A percentile compares a stretch with the other conserved stretches of the same genome.
Evolutionary conservation across 164 flowering plant species (phyloP).

Genomic region (Houttuynia cordata): DNA sequence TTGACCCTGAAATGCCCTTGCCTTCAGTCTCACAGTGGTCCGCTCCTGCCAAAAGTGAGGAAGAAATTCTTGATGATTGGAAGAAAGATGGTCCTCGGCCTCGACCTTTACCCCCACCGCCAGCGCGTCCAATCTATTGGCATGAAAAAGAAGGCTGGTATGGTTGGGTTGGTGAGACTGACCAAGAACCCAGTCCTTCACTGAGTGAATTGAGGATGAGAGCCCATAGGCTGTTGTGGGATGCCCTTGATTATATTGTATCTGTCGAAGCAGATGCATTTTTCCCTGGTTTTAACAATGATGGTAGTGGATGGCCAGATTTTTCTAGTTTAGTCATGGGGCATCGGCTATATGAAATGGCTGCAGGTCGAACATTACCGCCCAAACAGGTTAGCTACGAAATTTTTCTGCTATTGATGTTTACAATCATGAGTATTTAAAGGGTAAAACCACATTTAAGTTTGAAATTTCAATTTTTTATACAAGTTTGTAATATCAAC

Average conservation of each 20-base stretch:
- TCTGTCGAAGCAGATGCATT: slow-evolving; percentile 94
- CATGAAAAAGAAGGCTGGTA: slow-evolving; percentile 99
- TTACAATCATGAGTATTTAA: no score
- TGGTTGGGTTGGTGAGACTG: slow-evolving; percentile 83
- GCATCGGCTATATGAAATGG: slow-evolving; percentile 66
- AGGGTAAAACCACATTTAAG: no score
- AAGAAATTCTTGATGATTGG: slow-evolving; percentile 72
- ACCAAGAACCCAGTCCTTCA: slow-evolving; percentile 77
- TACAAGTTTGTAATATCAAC: no score
- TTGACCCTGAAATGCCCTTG: slow-evolving; percentile 68
- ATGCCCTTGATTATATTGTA: slow-evolving; percentile 91
- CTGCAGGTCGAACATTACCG: slow-evolving; percentile 80
- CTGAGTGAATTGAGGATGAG: slow-evolving; percentile 49
- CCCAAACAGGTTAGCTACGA: slow-evolving; percentile 73
- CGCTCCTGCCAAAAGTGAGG: slow-evolving; percentile 47
- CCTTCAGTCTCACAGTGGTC: slow-evolving; percentile 20
- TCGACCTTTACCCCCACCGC: slow-evolving; percentile 99
- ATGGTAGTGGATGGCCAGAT: slow-evolving; percentile 85
- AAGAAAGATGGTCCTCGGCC: slow-evolving; percentile 92
- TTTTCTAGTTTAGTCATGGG: slow-evolving; percentile 96
- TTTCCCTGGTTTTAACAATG: slow-evolving; percentile 86
- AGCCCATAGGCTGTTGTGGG: slow-evolving; percentile 88
- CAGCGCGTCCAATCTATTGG: slow-evolving; percentile 72
- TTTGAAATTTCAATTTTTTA: no score
- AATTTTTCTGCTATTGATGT: background rate